Base-by-base conservation (phyloP, 2,329 filamentous ascomycete genomes). In the Aspergillus sp. region DNA sequence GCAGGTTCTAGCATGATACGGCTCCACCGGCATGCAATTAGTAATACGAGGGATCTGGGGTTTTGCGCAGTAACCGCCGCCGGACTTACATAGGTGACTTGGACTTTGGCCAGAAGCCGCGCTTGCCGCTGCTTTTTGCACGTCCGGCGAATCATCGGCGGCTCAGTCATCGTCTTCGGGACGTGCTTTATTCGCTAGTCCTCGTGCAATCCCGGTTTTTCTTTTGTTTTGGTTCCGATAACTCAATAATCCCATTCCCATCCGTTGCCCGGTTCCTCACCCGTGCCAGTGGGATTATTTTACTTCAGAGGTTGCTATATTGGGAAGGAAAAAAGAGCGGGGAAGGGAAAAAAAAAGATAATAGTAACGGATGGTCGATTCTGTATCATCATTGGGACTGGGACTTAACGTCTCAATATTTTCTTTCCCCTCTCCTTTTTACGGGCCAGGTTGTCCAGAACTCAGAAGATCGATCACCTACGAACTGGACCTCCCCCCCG, bases 61-160 rank as follows among this genome's bases (percentile, higher is more conserved):
- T 55, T 61, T 55, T 58, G 60, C 62, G 61, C 63, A 62, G 58
- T 56, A 65, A 63, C 62, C 63, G 63, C 63, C 47, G 50, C 53
- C 43, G 10, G 25, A 30, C 25, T 30, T 12, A 4, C 25, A 30
- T 30, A 30, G 7, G 7, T 39, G 2, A 19, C 37, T 22, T 39
- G 15, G n/a, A 57, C 57, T 54, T 63, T 60, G 59, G 25, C 25
- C 63, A 62, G 49, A 63, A 64, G 63, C 65, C 66, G 66, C 66
- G 66, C 60, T 68, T 69, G 61, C 65, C 66, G 66, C 64, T 53
- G 44, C 46, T 19, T 22, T 45, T 52, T 37, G 17, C 15, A 19
- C 37, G 5, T 20, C 10, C 7, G 37, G 12, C 37, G 15, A 39
- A 39, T 39, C 37, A 39, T 10, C 35, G 12, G 32, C 32, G 32